Evolutionary conservation across 2,329 filamentous ascomycete genomes (phyloP), one percentile per base, ranked within the genome.

Genomic region (Coleophoma crateriformis): DNA sequence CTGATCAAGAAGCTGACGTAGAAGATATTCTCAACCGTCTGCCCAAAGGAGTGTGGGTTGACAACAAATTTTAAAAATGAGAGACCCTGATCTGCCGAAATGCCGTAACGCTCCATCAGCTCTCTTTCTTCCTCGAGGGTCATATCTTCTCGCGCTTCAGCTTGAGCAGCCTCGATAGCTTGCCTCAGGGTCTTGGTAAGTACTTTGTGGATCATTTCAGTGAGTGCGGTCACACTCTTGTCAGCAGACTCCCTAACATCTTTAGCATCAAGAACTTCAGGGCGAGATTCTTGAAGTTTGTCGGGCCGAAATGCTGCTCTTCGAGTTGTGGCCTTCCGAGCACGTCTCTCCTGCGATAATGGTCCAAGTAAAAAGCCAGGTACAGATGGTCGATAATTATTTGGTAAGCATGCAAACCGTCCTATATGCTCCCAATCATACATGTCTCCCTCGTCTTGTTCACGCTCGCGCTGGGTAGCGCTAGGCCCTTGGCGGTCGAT

Each of bases 11-110:
- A 99, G 64, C 89, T 95, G 58, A 96, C 81, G 65, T 97, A 97
- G 68, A 99, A 99, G 60, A 99, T 75, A 61, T 99, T 99, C 66
- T 99, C 94, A 7, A 99, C 84, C 0, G 90, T 96, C 68, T 99
- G 94, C 0, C 89, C 89, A 61, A 97, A 99, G 1, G 90, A 95
- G 37, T 73, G 73, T 0, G 94, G 94, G 59, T 99, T 96, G 55
- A 97, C 79, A 38, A 90, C 88, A 58, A 96, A 97, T 47, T 87
- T 83, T 66, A 96, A 86, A 12, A 96, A 70, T 45, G 88, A 82
- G 3, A 96, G 79, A 14, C 88, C 88, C 1, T 84, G 84, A 2
- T 83, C 82, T 15, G 77, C 74, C 12, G 82, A 78, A 13, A 96
- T 71, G 2, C 84, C 79, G 59, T 87, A 71, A 48, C 79, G 74